A percentile compares a stretch with the other conserved stretches of the same genome.
phyloP scores from a whole-genome alignment of 2,329 filamentous ascomycete species.

The Nannizziopsis barbatae region DNA sequence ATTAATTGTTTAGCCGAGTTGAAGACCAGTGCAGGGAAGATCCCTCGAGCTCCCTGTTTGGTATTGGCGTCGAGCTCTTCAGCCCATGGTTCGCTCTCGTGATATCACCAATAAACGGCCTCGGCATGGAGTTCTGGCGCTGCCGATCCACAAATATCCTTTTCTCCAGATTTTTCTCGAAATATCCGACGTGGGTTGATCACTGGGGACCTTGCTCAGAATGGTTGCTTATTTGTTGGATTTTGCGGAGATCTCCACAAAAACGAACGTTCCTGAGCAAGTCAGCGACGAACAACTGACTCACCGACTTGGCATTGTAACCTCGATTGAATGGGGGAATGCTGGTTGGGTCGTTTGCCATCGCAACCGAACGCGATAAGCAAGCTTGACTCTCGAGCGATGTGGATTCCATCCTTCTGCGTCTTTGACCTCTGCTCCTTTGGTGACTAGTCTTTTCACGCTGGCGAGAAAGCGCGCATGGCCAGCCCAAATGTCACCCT shows the following conservation, averaged over 20 bases:
- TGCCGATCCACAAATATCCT: constrained; percentile 1
- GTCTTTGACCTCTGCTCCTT: too few relatives aligned
- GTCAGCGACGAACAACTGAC: not conserved
- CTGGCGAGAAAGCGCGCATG: not conserved
- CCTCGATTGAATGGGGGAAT: constrained; percentile 4
- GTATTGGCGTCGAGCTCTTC: too few relatives aligned
- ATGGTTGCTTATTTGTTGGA: not conserved
- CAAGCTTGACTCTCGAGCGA: not conserved
- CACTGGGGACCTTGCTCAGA: not conserved
- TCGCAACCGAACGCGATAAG: not conserved
- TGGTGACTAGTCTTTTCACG: not conserved
- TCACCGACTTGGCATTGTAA: constrained; percentile 12
- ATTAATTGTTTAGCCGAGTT: too few relatives aligned
- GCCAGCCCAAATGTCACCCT: constrained; percentile 8
- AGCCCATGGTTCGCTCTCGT: too few relatives aligned
- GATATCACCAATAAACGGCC: too few relatives aligned
- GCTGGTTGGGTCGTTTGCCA: not conserved
- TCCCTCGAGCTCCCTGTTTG: too few relatives aligned
- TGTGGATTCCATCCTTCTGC: not conserved
- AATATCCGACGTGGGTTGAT: constrained; percentile 7
- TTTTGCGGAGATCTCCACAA: constrained; percentile 6
- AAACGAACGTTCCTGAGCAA: constrained; percentile 1
- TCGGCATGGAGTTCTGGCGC: not conserved
- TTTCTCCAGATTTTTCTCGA: constrained; percentile 11
- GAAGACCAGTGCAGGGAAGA: too few relatives aligned